A percentile compares a stretch with the other conserved stretches of the same genome.
These are phyloP conservation scores for Trichoderma erinaceum DNA, from an alignment of 495 filamentous ascomycete genomes.

Conservation along the genomic window DNA sequence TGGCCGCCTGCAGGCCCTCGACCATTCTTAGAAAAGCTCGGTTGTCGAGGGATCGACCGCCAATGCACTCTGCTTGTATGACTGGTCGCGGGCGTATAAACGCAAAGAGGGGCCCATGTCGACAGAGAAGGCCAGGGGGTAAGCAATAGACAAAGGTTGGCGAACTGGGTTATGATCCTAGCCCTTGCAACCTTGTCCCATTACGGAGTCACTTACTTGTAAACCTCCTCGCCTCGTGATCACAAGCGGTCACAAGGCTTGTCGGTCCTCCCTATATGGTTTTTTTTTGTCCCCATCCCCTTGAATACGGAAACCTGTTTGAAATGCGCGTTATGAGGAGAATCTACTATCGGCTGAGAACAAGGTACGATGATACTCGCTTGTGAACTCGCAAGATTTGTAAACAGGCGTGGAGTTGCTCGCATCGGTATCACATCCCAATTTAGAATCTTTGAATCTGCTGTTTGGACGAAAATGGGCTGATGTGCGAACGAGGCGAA, in stretches of 20 bases:
- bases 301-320: not conserved
- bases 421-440: not conserved
- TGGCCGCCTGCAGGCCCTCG: not conserved
- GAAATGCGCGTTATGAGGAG: not conserved
- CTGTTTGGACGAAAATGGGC: not conserved
- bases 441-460: not conserved
- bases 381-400: not conserved
- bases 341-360: not conserved
- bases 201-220: not conserved
- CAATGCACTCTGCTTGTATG: slow-evolving; percentile 5
- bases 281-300: not conserved
- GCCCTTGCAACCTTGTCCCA: slow-evolving; percentile 1
- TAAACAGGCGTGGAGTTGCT: not conserved
- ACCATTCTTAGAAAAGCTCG: not conserved
- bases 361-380: not conserved
- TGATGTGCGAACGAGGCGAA: not conserved
- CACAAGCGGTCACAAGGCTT: slow-evolving; percentile 13
- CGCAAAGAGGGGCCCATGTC: not conserved
- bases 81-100: slow-evolving; percentile 2
- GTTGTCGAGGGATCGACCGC: slow-evolving; percentile 6
- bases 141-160: slow-evolving; percentile 1
- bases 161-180: not conserved
- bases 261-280: not conserved
- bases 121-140: not conserved
- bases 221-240: slow-evolving; percentile 10